Evolutionary conservation across 2,329 filamentous ascomycete species (phyloP), one percentile per base, ranked within the genome.

Genomic region (Aspergillus quadrilineatus): DNA sequence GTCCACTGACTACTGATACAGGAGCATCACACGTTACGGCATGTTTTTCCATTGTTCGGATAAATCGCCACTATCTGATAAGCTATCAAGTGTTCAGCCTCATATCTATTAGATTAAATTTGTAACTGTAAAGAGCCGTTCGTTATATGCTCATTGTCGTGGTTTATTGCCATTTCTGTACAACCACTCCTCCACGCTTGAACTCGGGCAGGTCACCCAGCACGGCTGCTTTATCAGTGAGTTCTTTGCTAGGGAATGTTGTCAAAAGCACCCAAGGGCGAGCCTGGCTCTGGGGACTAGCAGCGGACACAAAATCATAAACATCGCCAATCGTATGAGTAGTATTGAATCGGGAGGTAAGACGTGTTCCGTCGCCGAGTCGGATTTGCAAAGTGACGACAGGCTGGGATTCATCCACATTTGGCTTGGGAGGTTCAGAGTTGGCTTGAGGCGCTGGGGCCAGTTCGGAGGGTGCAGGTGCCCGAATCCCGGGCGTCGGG

Each of bases 251-350:
- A 0, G 85, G 85, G 68, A 88, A 87, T 0, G 85, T 87, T 4
- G 85, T 87, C 81, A 86, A 85, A 57, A 88, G 72, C 4, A 81
- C 82, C 73, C 82, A 88, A 4, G 76, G 63, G 34, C 85, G 77
- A 59, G 74, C 67, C 52, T 73, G 72, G 59, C 79, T 81, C 12
- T 73, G 70, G 0, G 82, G 69, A 46, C 78, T 83, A 4, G 84
- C 76, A 10, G 79, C 77, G 52, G 77, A 71, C 45, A 87, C 84
- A 64, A 87, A 87, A 42, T 76, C 72, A 70, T 87, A 87, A 39
- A 88, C 82, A 60, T 87, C 82, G 41, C 84, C 85, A 56, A 88
- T 79, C 0, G 85, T 87, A 66, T 86, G 83, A 1, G 80, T 82
- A 0, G 83, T 85, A 69, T 88, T 88, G 76, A 88, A 88, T 22